Evolutionary conservation across 1,139 yeast species (phyloP).

Genomic region (Taphrina betulina): DNA sequence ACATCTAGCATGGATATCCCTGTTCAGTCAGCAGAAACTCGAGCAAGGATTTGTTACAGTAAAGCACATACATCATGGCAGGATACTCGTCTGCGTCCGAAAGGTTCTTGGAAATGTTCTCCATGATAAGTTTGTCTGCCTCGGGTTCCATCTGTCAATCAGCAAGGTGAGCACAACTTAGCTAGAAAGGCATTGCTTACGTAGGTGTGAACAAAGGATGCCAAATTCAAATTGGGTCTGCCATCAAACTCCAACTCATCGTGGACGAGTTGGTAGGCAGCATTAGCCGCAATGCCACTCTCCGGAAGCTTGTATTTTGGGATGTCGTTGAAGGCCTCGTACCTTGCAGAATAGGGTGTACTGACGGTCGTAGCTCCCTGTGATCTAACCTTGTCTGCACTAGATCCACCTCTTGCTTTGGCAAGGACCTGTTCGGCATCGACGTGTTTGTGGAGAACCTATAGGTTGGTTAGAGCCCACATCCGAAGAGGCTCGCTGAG

Average conservation of each 20-base stretch:
- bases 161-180: slow-evolving; percentile 70
- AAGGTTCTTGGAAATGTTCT: slow-evolving; percentile 78
- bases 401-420: slow-evolving; percentile 19
- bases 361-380: slow-evolving; percentile 13
- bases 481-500: too few species aligned
- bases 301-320: slow-evolving; percentile 55
- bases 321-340: slow-evolving; percentile 24
- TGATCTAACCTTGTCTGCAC: slow-evolving; percentile 13
- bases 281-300: slow-evolving; percentile 42
- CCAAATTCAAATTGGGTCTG: slow-evolving; percentile 64
- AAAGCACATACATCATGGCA: slow-evolving; percentile 67
- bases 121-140: slow-evolving; percentile 56
- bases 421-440: slow-evolving; percentile 24
- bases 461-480: too few species aligned
- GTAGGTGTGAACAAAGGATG: not conserved
- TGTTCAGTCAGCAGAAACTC: too few species aligned
- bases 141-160: slow-evolving; percentile 64
- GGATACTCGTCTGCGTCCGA: slow-evolving; percentile 96
- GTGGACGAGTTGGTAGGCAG: slow-evolving; percentile 63
- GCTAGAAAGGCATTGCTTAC: not conserved
- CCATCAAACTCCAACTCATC: slow-evolving; percentile 83
- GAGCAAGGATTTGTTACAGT: too few species aligned
- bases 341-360: slow-evolving; percentile 29
- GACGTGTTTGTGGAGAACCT: slow-evolving; percentile 31
- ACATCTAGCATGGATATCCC: slow-evolving; percentile 79